Percentiles rank a stretch among this genome's conserved stretches.
phyloP scores from a whole-genome alignment of 2,329 filamentous ascomycete species.

The Akanthomyces muscarius region DNA sequence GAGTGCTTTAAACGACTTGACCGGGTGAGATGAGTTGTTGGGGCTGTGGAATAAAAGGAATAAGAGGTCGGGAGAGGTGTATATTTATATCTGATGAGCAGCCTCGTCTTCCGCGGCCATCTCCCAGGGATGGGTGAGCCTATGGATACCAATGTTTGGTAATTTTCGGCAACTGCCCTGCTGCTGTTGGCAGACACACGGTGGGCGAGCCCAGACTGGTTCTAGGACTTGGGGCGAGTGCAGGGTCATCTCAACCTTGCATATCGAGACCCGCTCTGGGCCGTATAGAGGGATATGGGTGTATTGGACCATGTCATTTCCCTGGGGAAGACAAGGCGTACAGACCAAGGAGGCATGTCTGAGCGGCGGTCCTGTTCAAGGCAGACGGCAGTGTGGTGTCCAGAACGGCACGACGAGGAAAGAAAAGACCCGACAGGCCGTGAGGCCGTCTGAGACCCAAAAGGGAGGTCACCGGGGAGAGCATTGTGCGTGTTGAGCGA shows the following conservation, averaged over 20 bases:
- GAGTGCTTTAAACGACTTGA: slow-evolving; percentile 4
- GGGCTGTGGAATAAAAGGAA: background rate
- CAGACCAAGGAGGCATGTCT: slow-evolving; percentile 3
- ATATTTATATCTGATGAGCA: slow-evolving; percentile 13
- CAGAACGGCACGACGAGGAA: background rate
- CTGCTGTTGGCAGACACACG: background rate
- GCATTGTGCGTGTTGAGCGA: background rate
- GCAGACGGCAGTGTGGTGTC: background rate
- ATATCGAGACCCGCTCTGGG: slow-evolving; percentile 7
- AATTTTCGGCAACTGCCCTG: slow-evolving; percentile 1
- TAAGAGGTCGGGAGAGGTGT: background rate
- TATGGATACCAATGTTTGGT: background rate
- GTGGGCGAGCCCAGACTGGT: background rate
- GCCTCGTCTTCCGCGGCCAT: background rate
- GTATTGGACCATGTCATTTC: background rate
- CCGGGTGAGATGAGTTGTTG: slow-evolving; percentile 8
- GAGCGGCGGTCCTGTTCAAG: background rate
- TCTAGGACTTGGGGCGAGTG: background rate
- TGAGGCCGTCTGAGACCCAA: slow-evolving; percentile 2
- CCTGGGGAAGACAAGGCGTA: background rate
- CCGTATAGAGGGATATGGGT: background rate
- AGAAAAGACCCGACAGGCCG: background rate
- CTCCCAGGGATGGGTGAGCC: background rate
- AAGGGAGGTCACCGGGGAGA: background rate
- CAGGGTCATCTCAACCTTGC: slow-evolving; percentile 8